Percentiles rank a stretch among this genome's conserved stretches.
Evolutionary conservation across 1,284 basidiomycete species (phyloP).

Genomic region (Tylopilus sp.): DNA sequence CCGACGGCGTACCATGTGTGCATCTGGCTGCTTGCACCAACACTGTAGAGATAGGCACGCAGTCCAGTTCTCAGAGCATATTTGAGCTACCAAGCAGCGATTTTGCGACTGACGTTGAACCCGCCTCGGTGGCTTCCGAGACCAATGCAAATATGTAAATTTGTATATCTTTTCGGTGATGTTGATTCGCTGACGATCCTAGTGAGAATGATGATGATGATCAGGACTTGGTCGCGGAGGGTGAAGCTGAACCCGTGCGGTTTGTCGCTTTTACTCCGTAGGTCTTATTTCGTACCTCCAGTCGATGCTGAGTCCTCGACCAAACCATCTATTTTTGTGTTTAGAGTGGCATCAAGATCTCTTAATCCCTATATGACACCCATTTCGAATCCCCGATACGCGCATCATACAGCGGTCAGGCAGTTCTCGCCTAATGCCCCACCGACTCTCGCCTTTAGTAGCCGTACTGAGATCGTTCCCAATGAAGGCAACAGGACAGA

Average conservation of each 20-base stretch:
- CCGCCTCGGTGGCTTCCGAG: background rate
- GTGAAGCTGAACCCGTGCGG: background rate
- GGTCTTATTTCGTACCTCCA: background rate
- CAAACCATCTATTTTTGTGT: background rate
- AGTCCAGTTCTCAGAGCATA: background rate
- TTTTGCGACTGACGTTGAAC: background rate
- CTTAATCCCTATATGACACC: conserved; percentile 29
- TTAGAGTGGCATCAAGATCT: conserved; percentile 15
- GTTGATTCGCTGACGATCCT: conserved; percentile 1
- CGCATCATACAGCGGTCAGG: background rate
- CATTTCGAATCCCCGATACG: conserved; percentile 21
- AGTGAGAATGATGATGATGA: conserved; percentile 1
- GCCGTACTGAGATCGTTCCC: background rate
- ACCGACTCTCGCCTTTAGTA: conserved; percentile 7
- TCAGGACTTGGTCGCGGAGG: background rate
- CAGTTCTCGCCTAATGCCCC: conserved; percentile 2
- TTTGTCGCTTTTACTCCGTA: conserved; percentile 17
- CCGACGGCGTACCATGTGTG: background rate
- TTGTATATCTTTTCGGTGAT: background rate
- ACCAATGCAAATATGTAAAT: conserved; percentile 11
- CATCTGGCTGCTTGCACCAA: background rate
- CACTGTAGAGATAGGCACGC: background rate
- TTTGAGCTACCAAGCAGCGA: background rate
- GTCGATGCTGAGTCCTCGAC: background rate
- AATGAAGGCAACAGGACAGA: background rate